Evolutionary conservation across 1,284 basidiomycete species (phyloP), one percentile per base, ranked within the genome.

Genomic region (Takashimella tepidaria): DNA sequence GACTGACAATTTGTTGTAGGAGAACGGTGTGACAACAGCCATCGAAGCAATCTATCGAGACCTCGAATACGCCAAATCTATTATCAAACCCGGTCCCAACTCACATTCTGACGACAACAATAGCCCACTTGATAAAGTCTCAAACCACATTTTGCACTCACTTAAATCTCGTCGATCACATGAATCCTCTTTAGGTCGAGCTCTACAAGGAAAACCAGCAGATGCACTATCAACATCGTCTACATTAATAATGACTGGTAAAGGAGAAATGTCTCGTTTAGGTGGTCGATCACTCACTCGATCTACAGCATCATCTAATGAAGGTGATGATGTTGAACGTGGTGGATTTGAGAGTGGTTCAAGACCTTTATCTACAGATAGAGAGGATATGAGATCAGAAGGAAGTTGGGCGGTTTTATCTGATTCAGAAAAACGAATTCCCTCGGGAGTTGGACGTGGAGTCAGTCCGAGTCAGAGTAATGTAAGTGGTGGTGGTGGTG

Each of bases 1-100:
- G n/a, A 27, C 23, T 47, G 13, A 41, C 54, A 51, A n/a, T n/a
- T n/a, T n/a, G n/a, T n/a, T 50, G 41, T 65, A 91, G 88, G 92
- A 96, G 78, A 86, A 91, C 60, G 92, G 92, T 22, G 89, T 95
- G 3, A 80, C 83, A 1, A 89, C 82, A 22, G 92, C 92, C 12
- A 86, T 95, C 51, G 90, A 95, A 74, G 84, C 86, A 24, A 90
- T 96, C 62, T 96, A 96, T 69, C 84, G 92, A 41, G 92, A 96
- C 69, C 75, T 96, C 67, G 90, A 92, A 62, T 92, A 92, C 70
- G 88, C 90, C 37, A 83, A 86, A 41, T 85, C 85, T 3, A 74
- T 92, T 53, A 84, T 93, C 63, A 91, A 89, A 68, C 81, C 80
- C 5, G 58, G 42, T 11, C 56, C 60, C 44, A 24, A 13, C n/a